A percentile compares a stretch with the other conserved stretches of the same genome.
Evolutionary conservation across 768 basidiomycete genomes (phyloP).

Genomic region (Suillus bovinus): DNA sequence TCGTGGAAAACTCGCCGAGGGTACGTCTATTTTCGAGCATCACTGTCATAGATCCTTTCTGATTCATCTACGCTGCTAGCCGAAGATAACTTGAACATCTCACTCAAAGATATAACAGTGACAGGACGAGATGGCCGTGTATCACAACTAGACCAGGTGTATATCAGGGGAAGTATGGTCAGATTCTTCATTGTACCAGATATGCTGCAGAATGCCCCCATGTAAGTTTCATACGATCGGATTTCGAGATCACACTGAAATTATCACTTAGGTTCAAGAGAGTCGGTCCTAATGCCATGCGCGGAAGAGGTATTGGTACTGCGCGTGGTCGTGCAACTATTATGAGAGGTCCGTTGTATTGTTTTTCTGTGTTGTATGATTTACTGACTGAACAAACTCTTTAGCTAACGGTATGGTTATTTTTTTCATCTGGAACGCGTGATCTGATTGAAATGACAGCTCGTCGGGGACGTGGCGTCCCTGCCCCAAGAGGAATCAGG

Average conservation of each 20-base stretch:
- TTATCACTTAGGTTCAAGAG: conserved; percentile 85
- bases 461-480: conserved; percentile 85
- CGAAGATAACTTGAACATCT: conserved; percentile 98
- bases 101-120: conserved; percentile 94
- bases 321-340: conserved; percentile 98
- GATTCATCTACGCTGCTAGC: conserved; percentile 50
- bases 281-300: conserved; percentile 97
- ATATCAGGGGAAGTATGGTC: conserved; percentile 97
- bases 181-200: conserved; percentile 99
- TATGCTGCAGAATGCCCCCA: conserved; percentile 98
- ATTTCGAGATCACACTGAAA: conserved; percentile 14
- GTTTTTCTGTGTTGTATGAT: conserved; percentile 11
- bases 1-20: conserved; percentile 96
- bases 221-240: conserved; percentile 56
- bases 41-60: conserved; percentile 17
- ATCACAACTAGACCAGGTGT: conserved; percentile 97
- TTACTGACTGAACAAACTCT: conserved; percentile 21
- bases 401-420: conserved; percentile 71
- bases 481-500: conserved; percentile 76
- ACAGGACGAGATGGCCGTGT: conserved; percentile 98
- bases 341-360: conserved; percentile 78
- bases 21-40: conserved; percentile 42
- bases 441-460: conserved; percentile 44
- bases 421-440: conserved; percentile 5
- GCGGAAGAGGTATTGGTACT: conserved; percentile 98